These are phyloP conservation scores for Pleurotus platypus DNA, from an alignment of 768 basidiomycete species.

Conservation along the genomic window DNA sequence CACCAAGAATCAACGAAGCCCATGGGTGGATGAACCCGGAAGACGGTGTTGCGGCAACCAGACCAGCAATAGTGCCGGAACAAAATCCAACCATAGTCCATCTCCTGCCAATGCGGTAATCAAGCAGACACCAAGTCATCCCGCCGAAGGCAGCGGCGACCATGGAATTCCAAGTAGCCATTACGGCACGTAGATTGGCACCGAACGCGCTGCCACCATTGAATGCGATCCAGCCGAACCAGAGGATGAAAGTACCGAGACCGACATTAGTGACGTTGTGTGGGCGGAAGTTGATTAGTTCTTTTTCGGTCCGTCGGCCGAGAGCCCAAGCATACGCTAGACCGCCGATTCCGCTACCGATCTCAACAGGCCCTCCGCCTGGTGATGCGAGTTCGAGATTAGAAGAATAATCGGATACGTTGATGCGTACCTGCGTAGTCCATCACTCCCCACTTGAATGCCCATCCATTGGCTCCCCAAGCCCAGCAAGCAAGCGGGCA, in stretches of 20 bases:
- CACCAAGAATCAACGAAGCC: slow-evolving; percentile 72
- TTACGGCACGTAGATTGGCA: slow-evolving; percentile 81
- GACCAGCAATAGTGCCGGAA: slow-evolving; percentile 86
- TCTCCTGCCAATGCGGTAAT: slow-evolving; percentile 71
- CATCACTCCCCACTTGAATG: slow-evolving; percentile 76
- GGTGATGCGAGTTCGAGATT: slow-evolving; percentile 2
- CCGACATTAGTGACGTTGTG: slow-evolving; percentile 84
- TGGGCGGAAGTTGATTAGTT: slow-evolving; percentile 77
- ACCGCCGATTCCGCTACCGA: slow-evolving; percentile 80
- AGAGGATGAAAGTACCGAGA: slow-evolving; percentile 81
- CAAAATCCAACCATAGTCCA: slow-evolving; percentile 93
- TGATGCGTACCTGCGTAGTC: slow-evolving; percentile 73
- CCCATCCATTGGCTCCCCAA: slow-evolving; percentile 84
- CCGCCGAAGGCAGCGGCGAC: slow-evolving; percentile 79
- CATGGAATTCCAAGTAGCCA: slow-evolving; percentile 89
- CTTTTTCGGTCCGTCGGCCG: slow-evolving; percentile 71
- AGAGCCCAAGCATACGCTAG: slow-evolving; percentile 87
- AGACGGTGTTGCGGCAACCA: slow-evolving; percentile 87
- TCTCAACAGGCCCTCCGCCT: slow-evolving; percentile 88
- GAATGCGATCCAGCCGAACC: slow-evolving; percentile 90
- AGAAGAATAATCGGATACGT: neutral
- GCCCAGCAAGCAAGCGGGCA: slow-evolving; percentile 86
- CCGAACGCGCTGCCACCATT: slow-evolving; percentile 89
- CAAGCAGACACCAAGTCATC: slow-evolving; percentile 78
- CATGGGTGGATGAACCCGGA: slow-evolving; percentile 80